Base-by-base conservation (phyloP, 1,284 basidiomycete species). In the Amylostereum areolatum region DNA sequence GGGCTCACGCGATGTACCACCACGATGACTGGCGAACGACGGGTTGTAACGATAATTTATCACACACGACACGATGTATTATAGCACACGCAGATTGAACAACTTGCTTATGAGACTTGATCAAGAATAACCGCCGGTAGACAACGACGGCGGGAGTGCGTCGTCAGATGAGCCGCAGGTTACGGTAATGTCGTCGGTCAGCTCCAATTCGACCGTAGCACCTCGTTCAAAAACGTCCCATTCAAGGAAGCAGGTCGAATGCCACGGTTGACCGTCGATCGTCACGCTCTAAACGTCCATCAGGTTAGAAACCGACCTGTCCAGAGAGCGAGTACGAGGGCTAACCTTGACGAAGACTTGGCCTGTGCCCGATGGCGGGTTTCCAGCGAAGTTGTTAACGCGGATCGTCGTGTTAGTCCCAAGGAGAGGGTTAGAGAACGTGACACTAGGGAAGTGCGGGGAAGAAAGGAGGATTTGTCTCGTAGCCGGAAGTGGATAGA, bases 401-500 rank as follows among this genome's bases (percentile, higher is more conserved):
- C 66, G 67, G 55, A 85, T 80, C 0, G 71, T 79, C 1, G 81
- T 82, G 0, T 77, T 83, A 2, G 68, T 74, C 29, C 77, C 74
- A 57, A 78, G 72, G 2, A 74, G 51, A 0, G 80, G 79, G 59
- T 83, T 85, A 55, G 63, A 74, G 65, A 83, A 80, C 0, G 80
- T 77, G 43, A 83, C 71, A 52, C 74, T 61, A 0, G 71, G 75
- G 69, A 84, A 84, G 64, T 71, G 81, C 0, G 82, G 80, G 1
- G 81, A 83, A 5, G 78, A 78, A 3, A 85, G 67, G 1, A 85
- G 70, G 57, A 77, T 67, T 55, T 83, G 81, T 10, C 67, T 65
- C 1, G 81, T 83, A 11, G 78, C 78, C 0, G 82, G 81, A 3
- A 83, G 62, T 1, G 81, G 81, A 54, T 83, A 84, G 57, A 85